These are phyloP conservation scores for Colletotrichum endophyticum DNA, from an alignment of 2,329 filamentous ascomycete species.

Conservation along the genomic window DNA sequence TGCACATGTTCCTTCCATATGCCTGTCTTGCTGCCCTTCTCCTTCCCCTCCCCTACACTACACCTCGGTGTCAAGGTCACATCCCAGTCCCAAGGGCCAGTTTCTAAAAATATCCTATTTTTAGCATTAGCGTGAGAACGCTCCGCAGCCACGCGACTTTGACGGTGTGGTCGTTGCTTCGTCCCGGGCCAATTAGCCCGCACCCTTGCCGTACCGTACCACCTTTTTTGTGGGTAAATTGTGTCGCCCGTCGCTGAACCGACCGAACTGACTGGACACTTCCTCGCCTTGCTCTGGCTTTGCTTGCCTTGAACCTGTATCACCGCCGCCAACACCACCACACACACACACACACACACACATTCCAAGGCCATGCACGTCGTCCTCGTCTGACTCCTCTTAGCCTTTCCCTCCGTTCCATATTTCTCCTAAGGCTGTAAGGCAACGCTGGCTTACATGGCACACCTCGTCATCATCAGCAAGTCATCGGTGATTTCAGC, in stretches of 20 bases:
- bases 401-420: not conserved
- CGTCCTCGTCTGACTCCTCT: not conserved
- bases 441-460: not conserved
- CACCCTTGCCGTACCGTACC: not conserved
- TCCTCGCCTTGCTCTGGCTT: not conserved
- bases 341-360: not conserved
- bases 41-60: not conserved
- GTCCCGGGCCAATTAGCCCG: not conserved
- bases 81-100: not conserved
- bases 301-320: not conserved
- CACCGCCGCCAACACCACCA: not conserved
- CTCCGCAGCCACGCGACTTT: conserved; percentile 17
- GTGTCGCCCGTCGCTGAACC: not conserved
- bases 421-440: not conserved
- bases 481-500: not conserved
- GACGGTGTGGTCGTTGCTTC: not conserved
- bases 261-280: not conserved
- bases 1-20: not conserved
- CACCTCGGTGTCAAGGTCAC: not conserved
- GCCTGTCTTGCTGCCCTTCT: not conserved
- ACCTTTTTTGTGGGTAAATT: conserved; percentile 9
- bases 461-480: not conserved
- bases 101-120: conserved; percentile 22
- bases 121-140: conserved; percentile 5
- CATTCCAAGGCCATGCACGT: not conserved